Base-by-base conservation (phyloP, 352 stramenopile species). In the Globisporangium irregulare region DNA sequence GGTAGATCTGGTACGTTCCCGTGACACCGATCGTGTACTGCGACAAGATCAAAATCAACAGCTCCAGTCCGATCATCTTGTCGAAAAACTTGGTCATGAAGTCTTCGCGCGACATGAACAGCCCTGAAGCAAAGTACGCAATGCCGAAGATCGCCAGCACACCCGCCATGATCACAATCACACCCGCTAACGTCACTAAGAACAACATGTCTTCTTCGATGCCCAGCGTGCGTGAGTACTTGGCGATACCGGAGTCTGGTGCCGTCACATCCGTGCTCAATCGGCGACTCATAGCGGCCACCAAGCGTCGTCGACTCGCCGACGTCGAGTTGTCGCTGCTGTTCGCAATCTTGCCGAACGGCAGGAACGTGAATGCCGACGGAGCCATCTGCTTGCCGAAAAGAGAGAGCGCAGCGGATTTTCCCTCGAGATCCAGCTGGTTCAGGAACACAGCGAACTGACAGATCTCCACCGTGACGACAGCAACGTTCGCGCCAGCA, bases 11-110 rank as follows among this genome's bases (percentile, higher is more conserved):
- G 72, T 89, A 95, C 53, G 87, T 94, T 15, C 73, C 87, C 6
- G 86, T 92, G 27, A 95, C 84, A 73, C 86, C 86, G 41, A 95
- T 88, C 41, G 85, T 90, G 72, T 95, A 95, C 79, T 95, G 88
- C 46, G 84, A 92, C 8, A 95, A 67, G 32, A 95, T 92, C 0
- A 81, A 67, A 25, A 95, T 74, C 24, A 94, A 74, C 3, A 95
- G 77, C 50, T 91, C 70, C 18, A 93, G 62, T 27, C 86, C 84
- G 51, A 95, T 92, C 81, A 92, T 89, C 71, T 92, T 92, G 73
- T 95, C 87, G 60, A 90, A 91, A 63, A 92, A 94, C 63, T 93
- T 93, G 57, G 38, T 57, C 62, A 92, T 75, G 65, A 87, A 95
- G 27, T 88, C 76, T 25, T 87, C 76, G 61, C 84, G 83, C 43